Evolutionary conservation across 768 basidiomycete species (phyloP), one percentile per base, ranked within the genome.

Genomic region (Naganishia onofrii): DNA sequence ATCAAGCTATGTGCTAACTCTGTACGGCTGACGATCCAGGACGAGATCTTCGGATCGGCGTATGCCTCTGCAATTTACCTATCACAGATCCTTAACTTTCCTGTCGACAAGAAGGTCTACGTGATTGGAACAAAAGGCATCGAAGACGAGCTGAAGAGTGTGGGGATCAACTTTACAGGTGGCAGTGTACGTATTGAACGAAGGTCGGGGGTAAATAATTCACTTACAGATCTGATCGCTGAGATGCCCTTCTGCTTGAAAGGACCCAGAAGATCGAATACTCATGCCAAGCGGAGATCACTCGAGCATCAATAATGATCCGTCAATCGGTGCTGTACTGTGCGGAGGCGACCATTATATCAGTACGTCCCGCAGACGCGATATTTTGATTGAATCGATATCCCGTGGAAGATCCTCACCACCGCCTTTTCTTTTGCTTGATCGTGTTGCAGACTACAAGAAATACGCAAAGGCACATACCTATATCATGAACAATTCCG

Each of bases 31-130:
- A 9, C 21, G 23, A 26, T 17, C 10, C 74, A 98, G 95, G 91
- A 96, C 71, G 96, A 98, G 79, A 92, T 98, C 67, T 97, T 92
- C 74, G 92, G 94, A 63, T 98, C 95, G 6, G 95, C 93, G 1
- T 98, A 90, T 73, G 89, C 89, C 0, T 83, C 90, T 15, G 90
- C 89, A 0, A 87, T 89, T 38, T 91, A 97, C 81, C 83, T 97
- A 31, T 94, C 93, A 0, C 87, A 91, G 46, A 90, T 97, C 15
- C 84, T 94, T 74, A 89, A 92, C 69, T 85, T 99, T 71, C 90
- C 93, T 12, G 91, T 89, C 77, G 86, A 90, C 78, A 92, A 97
- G 83, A 92, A 90, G 80, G 94, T 93, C 19, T 99, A 93, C 82
- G 93, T 98, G 17, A 90, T 99, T 71, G 95, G 95, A 12, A 89